phyloP scores from a whole-genome alignment of 257 asterid genomes.

The Rehmannia glutinosa region DNA sequence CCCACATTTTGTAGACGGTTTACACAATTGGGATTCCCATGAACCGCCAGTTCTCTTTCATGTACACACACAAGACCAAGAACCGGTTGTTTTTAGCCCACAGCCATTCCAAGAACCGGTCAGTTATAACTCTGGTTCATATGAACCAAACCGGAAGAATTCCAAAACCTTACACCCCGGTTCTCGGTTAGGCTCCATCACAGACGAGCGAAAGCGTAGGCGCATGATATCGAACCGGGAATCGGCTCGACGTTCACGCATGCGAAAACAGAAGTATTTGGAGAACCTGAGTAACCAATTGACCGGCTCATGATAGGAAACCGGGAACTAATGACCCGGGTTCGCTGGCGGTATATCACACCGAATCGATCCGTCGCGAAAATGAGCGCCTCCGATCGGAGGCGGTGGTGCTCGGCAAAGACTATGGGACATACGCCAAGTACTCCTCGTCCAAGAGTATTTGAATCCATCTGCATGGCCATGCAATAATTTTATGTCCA shows the following conservation, averaged over 20 bases:
- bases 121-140: conserved; percentile 29
- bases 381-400: conserved; percentile 52
- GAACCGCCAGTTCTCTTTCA: conserved; percentile 33
- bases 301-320: conserved; percentile 38
- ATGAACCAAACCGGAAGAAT: conserved; percentile 10
- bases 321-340: conserved; percentile 44
- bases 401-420: conserved; percentile 42
- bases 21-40: conserved; percentile 40
- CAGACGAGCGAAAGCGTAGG: conserved; percentile 48
- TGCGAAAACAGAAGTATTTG: conserved; percentile 59
- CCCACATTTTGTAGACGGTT: conserved; percentile 34
- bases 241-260: conserved; percentile 66
- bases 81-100: conserved; percentile 3
- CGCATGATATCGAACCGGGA: conserved; percentile 79
- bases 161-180: not conserved
- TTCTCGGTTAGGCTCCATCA: not conserved
- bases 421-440: conserved; percentile 57
- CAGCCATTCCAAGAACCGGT: conserved; percentile 35
- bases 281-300: conserved; percentile 56
- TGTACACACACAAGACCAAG: conserved; percentile 18
- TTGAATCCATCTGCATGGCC: conserved; percentile 37
- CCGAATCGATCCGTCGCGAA: conserved; percentile 28
- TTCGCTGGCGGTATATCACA: conserved; percentile 34
- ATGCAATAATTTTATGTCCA: conserved; percentile 35
- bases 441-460: conserved; percentile 40